Percentiles rank a stretch among this genome's conserved stretches.
Evolutionary conservation across 1,139 yeast genomes (phyloP).

Genomic region (Candida buenavistaensis): DNA sequence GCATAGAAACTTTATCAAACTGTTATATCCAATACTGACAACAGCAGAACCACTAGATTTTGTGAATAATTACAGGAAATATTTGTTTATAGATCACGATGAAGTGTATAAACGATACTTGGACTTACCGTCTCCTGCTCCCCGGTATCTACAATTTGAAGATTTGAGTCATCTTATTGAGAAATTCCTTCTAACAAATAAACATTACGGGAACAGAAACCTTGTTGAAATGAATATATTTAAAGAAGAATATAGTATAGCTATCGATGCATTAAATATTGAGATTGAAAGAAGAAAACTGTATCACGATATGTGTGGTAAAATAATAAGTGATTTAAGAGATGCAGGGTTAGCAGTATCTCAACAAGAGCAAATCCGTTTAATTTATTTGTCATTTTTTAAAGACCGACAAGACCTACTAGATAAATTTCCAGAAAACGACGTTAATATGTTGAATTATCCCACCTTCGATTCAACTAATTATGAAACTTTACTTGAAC

Average conservation of each 20-base stretch:
- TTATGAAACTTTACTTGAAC: constrained; percentile 17
- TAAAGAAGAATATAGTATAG: neutral
- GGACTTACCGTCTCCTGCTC: constrained; percentile 35
- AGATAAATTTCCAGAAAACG: constrained; percentile 5
- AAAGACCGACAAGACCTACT: constrained; percentile 26
- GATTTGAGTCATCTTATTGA: constrained; percentile 41
- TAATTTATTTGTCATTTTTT: constrained; percentile 32
- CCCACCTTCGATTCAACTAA: constrained; percentile 21
- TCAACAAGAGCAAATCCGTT: constrained; percentile 27
- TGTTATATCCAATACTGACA: constrained; percentile 33
- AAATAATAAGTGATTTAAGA: constrained; percentile 29
- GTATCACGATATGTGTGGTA: constrained; percentile 22
- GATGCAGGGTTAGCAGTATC: constrained; percentile 28
- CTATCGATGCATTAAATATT: constrained; percentile 2
- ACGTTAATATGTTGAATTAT: constrained; percentile 15
- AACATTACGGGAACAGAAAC: constrained; percentile 7
- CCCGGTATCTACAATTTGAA: constrained; percentile 28
- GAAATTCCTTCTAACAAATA: constrained; percentile 19
- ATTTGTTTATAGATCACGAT: constrained; percentile 24
- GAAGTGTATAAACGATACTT: constrained; percentile 32
- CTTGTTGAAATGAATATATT: constrained; percentile 6
- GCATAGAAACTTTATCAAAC: constrained; percentile 26
- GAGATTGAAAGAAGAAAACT: constrained; percentile 15
- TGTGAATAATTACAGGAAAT: constrained; percentile 15
- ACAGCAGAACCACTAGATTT: constrained; percentile 9